Evolutionary conservation across 441 rosid species (phyloP).

Genomic region (Macaranga tanarius): DNA sequence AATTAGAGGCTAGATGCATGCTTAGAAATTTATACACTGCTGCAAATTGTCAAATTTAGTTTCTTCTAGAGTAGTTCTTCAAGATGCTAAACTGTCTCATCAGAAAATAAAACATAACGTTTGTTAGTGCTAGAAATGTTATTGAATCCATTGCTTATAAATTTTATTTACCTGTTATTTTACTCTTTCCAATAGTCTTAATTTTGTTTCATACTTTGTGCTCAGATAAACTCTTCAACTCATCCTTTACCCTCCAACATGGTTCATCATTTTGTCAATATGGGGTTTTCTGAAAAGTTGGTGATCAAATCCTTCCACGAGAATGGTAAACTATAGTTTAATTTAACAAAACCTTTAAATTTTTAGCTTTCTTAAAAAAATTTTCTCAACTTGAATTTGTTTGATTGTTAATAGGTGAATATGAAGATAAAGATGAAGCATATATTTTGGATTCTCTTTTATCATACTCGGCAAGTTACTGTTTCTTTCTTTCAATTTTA

Average conservation of each 20-base stretch:
- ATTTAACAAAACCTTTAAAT: neutral
- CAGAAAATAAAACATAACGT: too few relatives aligned
- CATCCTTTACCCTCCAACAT: conserved; percentile 10
- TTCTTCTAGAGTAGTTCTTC: too few relatives aligned
- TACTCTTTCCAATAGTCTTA: neutral
- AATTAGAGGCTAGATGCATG: too few relatives aligned
- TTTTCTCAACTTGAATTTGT: neutral
- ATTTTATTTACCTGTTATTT: neutral
- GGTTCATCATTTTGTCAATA: conserved; percentile 17
- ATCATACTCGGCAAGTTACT: neutral
- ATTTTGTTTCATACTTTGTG: neutral
- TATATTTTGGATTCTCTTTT: conserved; percentile 2
- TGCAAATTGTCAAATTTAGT: too few relatives aligned
- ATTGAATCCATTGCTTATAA: too few relatives aligned
- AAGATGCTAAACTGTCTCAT: too few relatives aligned
- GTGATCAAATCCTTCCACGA: conserved; percentile 18
- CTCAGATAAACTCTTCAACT: conserved; percentile 7
- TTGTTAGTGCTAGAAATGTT: too few relatives aligned
- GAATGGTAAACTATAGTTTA: conserved; percentile 16
- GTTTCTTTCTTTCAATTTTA: neutral
- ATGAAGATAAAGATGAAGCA: conserved; percentile 13
- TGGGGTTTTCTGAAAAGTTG: conserved; percentile 27
- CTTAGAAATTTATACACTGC: too few relatives aligned
- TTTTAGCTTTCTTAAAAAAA: neutral
- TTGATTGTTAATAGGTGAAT: neutral